These are phyloP conservation scores for Trichoderma asperellum DNA, from an alignment of 2,329 filamentous ascomycete genomes.

Conservation along the genomic window DNA sequence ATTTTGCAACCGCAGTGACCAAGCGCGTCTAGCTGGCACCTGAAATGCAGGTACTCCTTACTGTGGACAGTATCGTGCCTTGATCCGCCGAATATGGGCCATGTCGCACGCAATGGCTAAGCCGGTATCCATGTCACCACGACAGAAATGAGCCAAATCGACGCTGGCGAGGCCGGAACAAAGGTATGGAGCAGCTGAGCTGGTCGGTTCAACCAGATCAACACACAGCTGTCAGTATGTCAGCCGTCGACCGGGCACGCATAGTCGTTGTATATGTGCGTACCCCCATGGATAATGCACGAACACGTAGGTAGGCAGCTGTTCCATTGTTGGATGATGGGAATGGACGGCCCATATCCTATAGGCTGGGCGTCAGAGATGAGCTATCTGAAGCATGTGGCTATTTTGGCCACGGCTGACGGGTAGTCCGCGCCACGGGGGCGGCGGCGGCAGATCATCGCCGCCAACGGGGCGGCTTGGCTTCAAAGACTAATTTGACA, in stretches of 20 bases:
- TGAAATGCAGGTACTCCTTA: constrained; percentile 20
- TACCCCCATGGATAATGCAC: not conserved
- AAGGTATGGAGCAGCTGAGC: not conserved
- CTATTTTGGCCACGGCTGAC: constrained; percentile 6
- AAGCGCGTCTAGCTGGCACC: constrained; percentile 4
- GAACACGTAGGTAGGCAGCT: constrained; percentile 1
- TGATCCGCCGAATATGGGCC: constrained; percentile 7
- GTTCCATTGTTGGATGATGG: not conserved
- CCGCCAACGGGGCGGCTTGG: constrained; percentile 12
- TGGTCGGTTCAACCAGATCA: not conserved
- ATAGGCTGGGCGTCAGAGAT: not conserved
- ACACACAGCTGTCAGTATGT: not conserved
- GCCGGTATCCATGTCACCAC: constrained; percentile 20
- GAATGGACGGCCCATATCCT: not conserved
- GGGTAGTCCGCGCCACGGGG: constrained; percentile 25
- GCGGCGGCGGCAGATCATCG: constrained; percentile 26
- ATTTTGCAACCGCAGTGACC: not conserved
- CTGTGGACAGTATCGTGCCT: constrained; percentile 8
- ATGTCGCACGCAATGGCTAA: constrained; percentile 2
- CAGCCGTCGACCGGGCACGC: not conserved
- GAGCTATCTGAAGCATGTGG: constrained; percentile 13
- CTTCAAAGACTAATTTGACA: not conserved
- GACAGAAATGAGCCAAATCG: constrained; percentile 13
- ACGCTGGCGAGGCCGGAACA: not conserved
- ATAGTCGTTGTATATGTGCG: not conserved